phyloP scores from a whole-genome alignment of 169 alveolate species.

The Plasmodium chabaudi region DNA sequence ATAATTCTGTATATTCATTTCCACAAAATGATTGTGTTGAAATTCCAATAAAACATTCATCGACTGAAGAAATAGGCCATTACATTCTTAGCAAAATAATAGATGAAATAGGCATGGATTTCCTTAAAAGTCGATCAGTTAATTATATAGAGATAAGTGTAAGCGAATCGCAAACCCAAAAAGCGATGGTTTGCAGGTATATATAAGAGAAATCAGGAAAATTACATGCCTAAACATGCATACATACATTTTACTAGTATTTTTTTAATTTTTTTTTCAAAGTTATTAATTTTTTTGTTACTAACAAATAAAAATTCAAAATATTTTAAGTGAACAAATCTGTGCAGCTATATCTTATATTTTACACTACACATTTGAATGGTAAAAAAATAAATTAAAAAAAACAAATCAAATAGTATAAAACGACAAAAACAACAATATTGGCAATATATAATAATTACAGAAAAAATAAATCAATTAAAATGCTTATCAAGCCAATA shows the following conservation, averaged over 20 bases:
- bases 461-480: too few species aligned
- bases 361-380: too few species aligned
- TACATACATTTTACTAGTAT: neutral
- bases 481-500: too few species aligned
- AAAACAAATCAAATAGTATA: too few species aligned
- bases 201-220: constrained; percentile 11
- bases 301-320: too few species aligned
- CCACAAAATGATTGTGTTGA: constrained; percentile 58
- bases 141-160: constrained; percentile 43
- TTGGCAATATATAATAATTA: too few species aligned
- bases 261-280: too few species aligned
- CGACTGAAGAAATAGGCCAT: constrained; percentile 70
- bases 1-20: constrained; percentile 65
- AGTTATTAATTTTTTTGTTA: too few species aligned
- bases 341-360: too few species aligned
- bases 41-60: constrained; percentile 75
- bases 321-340: too few species aligned
- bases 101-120: constrained; percentile 42
- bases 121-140: constrained; percentile 37
- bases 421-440: too few species aligned
- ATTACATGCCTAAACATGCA: neutral
- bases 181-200: constrained; percentile 34
- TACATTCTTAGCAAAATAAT: constrained; percentile 36
- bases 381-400: too few species aligned
- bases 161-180: constrained; percentile 73